Conservation (phyloP, 2,329 filamentous ascomycete species). For the Fusarium sp. region DNA sequence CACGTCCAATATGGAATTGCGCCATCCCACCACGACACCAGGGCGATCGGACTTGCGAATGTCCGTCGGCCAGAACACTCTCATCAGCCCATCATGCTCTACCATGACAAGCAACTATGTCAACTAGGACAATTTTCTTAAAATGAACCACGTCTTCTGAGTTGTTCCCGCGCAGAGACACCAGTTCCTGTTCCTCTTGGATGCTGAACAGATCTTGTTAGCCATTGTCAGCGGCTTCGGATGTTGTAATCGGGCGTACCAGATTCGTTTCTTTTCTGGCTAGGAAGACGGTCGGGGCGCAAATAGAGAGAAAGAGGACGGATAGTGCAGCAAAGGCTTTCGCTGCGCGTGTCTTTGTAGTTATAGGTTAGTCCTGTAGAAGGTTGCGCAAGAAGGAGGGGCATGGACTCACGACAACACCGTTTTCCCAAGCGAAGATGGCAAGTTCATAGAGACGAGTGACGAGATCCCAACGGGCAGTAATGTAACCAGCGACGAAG, state of each 20-base stretch:
- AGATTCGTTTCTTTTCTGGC: constrained; percentile 81
- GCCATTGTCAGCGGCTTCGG: constrained; percentile 32
- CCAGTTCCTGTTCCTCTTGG: constrained; percentile 80
- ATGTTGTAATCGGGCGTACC: constrained; percentile 62
- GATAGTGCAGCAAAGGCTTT: constrained; percentile 88
- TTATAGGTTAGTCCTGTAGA: constrained; percentile 1
- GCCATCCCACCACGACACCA: constrained; percentile 94
- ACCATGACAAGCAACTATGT: constrained; percentile 64
- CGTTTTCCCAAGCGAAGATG: constrained; percentile 98
- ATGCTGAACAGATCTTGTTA: constrained; percentile 66
- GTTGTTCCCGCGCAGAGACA: constrained; percentile 93
- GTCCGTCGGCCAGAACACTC: constrained; percentile 98
- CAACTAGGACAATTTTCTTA: constrained; percentile 57
- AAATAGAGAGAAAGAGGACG: constrained; percentile 83
- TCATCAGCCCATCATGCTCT: constrained; percentile 89
- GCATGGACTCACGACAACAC: constrained; percentile 79
- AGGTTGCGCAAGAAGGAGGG: neutral
- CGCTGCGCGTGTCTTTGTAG: constrained; percentile 76
- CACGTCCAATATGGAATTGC: constrained; percentile 89
- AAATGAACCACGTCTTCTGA: constrained; percentile 94
- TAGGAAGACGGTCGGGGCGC: constrained; percentile 85
- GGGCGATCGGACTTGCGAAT: constrained; percentile 75
- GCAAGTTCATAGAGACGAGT: constrained; percentile 96
- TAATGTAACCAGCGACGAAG: constrained; percentile 99
- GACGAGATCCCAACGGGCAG: constrained; percentile 97